Percentiles rank a stretch among this genome's conserved stretches.
phyloP scores from a whole-genome alignment of 2,329 filamentous ascomycete species.

The Colletotrichum godetiae region DNA sequence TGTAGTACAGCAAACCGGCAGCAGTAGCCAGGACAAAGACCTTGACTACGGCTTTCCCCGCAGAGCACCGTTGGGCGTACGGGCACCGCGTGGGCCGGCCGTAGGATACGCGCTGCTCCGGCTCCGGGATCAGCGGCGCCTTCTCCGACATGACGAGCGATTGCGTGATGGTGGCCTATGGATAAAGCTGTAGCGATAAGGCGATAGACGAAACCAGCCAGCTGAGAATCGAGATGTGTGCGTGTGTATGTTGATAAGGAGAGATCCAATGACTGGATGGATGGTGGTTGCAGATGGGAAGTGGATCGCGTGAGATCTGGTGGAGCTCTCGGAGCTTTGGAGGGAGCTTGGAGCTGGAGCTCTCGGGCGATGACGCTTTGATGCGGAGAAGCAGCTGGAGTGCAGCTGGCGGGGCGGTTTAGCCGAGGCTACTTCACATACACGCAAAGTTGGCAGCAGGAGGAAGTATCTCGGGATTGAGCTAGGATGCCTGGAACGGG shows the following conservation, averaged over 20 bases:
- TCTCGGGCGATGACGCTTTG: slow-evolving; percentile 25
- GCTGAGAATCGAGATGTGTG: slow-evolving; percentile 28
- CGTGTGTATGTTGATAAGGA: background rate
- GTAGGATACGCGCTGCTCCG: background rate
- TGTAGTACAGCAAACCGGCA: slow-evolving; percentile 19
- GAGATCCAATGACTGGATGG: background rate
- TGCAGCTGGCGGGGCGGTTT: background rate
- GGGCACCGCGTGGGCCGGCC: slow-evolving; percentile 18
- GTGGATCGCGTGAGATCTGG: background rate
- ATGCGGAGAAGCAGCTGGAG: slow-evolving; percentile 18
- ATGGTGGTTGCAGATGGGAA: background rate
- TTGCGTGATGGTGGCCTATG: background rate
- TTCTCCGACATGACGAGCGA: slow-evolving; percentile 23
- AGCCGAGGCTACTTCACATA: background rate
- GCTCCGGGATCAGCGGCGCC: slow-evolving; percentile 18
- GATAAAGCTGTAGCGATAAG: background rate
- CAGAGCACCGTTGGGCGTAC: slow-evolving; percentile 23
- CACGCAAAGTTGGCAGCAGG: fast-evolving
- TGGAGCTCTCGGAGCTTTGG: slow-evolving; percentile 4
- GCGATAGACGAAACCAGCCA: slow-evolving; percentile 16
- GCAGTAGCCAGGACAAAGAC: slow-evolving; percentile 14
- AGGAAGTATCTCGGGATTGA: background rate
- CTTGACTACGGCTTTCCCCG: slow-evolving; percentile 12
- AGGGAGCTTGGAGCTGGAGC: slow-evolving; percentile 20
- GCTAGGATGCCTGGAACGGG: background rate